Conservation (phyloP, 2,329 filamentous ascomycete genomes). For the Botryotinia convoluta region DNA sequence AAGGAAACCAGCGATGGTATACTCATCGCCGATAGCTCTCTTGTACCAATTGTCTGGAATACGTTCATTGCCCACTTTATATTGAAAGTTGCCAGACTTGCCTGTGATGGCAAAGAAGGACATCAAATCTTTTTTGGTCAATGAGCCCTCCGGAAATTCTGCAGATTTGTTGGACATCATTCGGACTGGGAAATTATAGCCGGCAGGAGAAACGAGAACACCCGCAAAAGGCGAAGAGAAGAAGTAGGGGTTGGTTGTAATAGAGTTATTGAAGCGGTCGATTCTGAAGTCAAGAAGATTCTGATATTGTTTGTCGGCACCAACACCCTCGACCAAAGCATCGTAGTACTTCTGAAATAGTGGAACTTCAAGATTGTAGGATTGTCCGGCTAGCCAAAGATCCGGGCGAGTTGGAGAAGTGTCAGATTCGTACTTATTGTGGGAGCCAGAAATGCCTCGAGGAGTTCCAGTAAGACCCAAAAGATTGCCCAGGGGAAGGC, state of each 20-base stretch:
- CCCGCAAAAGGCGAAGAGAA: constrained; percentile 45
- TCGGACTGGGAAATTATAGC: constrained; percentile 32
- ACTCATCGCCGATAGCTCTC: constrained; percentile 32
- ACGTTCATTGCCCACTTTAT: constrained; percentile 14
- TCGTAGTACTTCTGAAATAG: constrained; percentile 16
- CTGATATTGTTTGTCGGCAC: constrained; percentile 10
- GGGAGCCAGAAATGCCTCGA: constrained; percentile 46
- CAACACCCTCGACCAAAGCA: constrained; percentile 7
- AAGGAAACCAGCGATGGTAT: constrained; percentile 42
- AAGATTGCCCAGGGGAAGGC: constrained; percentile 28
- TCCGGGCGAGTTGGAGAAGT: constrained; percentile 51
- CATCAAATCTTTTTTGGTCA: constrained; percentile 39
- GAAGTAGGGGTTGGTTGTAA: constrained; percentile 48
- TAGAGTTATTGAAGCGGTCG: constrained; percentile 4
- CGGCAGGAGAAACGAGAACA: constrained; percentile 27
- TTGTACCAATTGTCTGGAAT: constrained; percentile 20
- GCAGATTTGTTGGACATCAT: constrained; percentile 33
- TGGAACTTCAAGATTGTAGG: constrained; percentile 4
- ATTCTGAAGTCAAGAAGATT: constrained; percentile 5
- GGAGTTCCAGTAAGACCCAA: constrained; percentile 39
- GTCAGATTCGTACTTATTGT: constrained; percentile 53
- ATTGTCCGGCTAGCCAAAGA: constrained; percentile 34
- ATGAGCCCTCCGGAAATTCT: constrained; percentile 39
- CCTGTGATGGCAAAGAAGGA: constrained; percentile 35
- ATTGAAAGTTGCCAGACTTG: constrained; percentile 18